A percentile compares a stretch with the other conserved stretches of the same genome.
Evolutionary conservation across 208 protist species (phyloP).

Genomic region (Naegleria gruberi): DNA sequence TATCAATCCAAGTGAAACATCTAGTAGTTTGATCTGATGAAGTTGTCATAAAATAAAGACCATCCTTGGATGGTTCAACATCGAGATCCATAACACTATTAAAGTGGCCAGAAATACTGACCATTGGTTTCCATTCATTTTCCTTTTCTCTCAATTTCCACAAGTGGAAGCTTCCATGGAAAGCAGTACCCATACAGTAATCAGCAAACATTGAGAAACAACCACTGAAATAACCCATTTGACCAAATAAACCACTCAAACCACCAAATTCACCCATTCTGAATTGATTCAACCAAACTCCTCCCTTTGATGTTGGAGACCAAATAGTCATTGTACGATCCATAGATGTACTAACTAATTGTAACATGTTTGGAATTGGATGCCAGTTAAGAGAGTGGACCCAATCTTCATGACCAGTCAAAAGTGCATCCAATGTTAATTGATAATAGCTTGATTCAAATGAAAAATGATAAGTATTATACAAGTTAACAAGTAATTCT

Average conservation of each 20-base stretch:
- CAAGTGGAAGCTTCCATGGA: constrained; percentile 13
- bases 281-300: not conserved
- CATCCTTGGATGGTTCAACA: constrained; percentile 1
- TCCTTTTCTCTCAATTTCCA: not conserved
- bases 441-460: not conserved
- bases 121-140: not conserved
- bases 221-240: constrained; percentile 17
- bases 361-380: constrained; percentile 26
- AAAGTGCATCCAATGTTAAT: constrained; percentile 37
- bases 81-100: constrained; percentile 21
- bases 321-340: constrained; percentile 48
- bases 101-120: constrained; percentile 23
- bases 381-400: constrained; percentile 45
- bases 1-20: constrained; percentile 35
- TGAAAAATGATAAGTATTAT: constrained; percentile 23
- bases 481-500: constrained; percentile 14
- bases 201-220: not conserved
- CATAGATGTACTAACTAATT: constrained; percentile 47
- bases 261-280: constrained; percentile 22
- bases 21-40: constrained; percentile 46
- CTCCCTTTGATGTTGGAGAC: constrained; percentile 33
- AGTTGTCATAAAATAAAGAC: constrained; percentile 23
- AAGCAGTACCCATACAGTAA: not conserved
- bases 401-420: constrained; percentile 49
- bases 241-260: constrained; percentile 13